Evolutionary conservation across 2,329 filamentous ascomycete species (phyloP), one percentile per base, ranked within the genome.

Genomic region (Talaromyces marneffei): DNA sequence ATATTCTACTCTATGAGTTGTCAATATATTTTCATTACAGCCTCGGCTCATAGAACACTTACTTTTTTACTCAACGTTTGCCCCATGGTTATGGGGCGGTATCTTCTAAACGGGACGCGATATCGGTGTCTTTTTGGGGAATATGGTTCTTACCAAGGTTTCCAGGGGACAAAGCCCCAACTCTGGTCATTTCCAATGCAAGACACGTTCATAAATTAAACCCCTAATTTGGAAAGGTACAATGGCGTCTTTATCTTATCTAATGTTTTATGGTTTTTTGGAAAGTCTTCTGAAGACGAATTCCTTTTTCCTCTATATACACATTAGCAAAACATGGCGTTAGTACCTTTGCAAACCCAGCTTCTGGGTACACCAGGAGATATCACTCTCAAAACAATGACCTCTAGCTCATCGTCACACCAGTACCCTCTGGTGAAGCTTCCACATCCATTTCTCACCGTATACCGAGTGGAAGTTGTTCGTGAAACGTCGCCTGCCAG

Each of bases 371-470:
- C 10, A 5, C 8, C 18, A 3, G 25, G 23, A 23, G 29, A 1
- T 3, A 23, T 4, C n/a, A 40, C 29, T 29, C 10, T 9, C 44
- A 42, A 27, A 16, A 31, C 46, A 23, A 46, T 61, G 64, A 2
- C 18, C 0, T 48, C 55, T 5, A 31, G 18, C 20, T 20, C 31
- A 48, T 20, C 14, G 20, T 39, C 29, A 25, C 40, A 39, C 29
- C 65, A 62, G 63, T 77, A 74, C 59, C 74, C 77, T 31, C 68
- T 68, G 61, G 74, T 80, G 25, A 80, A 79, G 65, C 74, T 80
- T 29, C 78, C 78, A 18, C 77, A 80, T 59, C 78, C 78, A 4
- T 81, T 76, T 55, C 71, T 80, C 40, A 80, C 78, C 2, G 67
- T 74, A 61, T 80, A 79, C 65, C 71, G 69, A 29, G 76, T 80